Percentiles rank a stretch among this genome's conserved stretches.
Evolutionary conservation across 768 basidiomycete species (phyloP).

Genomic region (Serendipita indica): DNA sequence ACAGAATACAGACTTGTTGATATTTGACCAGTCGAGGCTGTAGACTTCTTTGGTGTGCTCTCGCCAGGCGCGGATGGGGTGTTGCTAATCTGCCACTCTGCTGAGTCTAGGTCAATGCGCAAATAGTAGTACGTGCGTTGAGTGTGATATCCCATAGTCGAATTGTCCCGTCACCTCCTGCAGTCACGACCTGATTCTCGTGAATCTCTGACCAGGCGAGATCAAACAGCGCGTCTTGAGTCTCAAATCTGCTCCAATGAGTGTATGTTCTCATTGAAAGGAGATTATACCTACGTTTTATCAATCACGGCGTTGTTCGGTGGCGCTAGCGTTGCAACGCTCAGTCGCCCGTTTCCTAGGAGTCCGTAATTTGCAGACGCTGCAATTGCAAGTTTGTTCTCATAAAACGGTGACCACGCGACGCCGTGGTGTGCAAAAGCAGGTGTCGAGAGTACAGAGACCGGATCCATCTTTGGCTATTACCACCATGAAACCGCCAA

Average conservation of each 20-base stretch:
- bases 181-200: constrained; percentile 83
- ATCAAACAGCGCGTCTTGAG: constrained; percentile 81
- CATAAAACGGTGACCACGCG: constrained; percentile 79
- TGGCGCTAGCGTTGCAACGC: constrained; percentile 41
- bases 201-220: constrained; percentile 91
- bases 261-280: constrained; percentile 12
- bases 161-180: constrained; percentile 81
- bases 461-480: constrained; percentile 9
- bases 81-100: constrained; percentile 39
- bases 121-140: constrained; percentile 38
- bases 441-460: constrained; percentile 40
- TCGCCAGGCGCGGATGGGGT: constrained; percentile 83
- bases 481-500: too few species aligned
- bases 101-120: not conserved
- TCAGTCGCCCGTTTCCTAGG: constrained; percentile 87
- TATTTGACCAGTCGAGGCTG: constrained; percentile 90
- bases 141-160: constrained; percentile 82
- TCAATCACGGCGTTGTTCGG: constrained; percentile 37
- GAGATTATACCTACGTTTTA: constrained; percentile 41
- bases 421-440: constrained; percentile 73
- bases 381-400: constrained; percentile 55
- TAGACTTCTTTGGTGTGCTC: constrained; percentile 90
- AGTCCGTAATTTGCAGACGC: constrained; percentile 89
- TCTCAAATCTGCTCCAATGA: constrained; percentile 49
- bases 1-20: constrained; percentile 73